Evolutionary conservation across 495 filamentous ascomycete genomes (phyloP), one percentile per base, ranked within the genome.

Genomic region (Lasiosphaeriaceae sp.): DNA sequence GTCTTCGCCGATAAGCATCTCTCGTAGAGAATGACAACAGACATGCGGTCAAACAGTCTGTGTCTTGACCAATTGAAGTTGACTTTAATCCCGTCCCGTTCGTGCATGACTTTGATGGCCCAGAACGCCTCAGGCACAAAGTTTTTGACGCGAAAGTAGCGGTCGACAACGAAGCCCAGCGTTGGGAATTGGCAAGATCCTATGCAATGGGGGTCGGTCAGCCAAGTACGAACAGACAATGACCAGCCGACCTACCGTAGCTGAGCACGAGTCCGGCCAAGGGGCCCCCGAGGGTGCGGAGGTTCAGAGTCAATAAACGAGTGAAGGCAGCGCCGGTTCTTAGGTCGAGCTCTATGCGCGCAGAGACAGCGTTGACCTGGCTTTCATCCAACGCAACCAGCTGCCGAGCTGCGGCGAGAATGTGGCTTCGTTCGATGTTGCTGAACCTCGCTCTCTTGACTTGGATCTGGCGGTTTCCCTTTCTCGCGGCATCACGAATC

Each of bases 121-220:
- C 95, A 98, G 73, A 97, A 97, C 1, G 81, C 71, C 64, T 98
- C 94, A 4, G 93, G 89, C 17, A 93, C 86, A 67, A 98, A 98
- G 63, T 95, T 96, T 57, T 88, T 83, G 43, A 98, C 92, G 59
- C 86, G 81, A 52, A 96, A 88, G 68, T 97, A 98, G 19, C 93
- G 83, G 69, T 98, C 95, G 14, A 98, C 94, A 0, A 98, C 92
- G 61, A 98, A 98, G 2, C 94, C 94, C 12, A 98, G 76, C 0
- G 95, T 97, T 12, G 94, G 94, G 66, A 98, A 98, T 73, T 98
- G 94, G 57, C 94, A 98, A 12, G 91, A 95, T 16, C 92, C 90
- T 94, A 51, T 12, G 4, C 47, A 49, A 54, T 71, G 34, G 65
- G 55, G 29, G 9, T 5, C 16, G 14, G 9, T 29, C 24, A 20